These are phyloP conservation scores for Sedum album DNA, from an alignment of 164 flowering plant genomes.

Conservation along the genomic window DNA sequence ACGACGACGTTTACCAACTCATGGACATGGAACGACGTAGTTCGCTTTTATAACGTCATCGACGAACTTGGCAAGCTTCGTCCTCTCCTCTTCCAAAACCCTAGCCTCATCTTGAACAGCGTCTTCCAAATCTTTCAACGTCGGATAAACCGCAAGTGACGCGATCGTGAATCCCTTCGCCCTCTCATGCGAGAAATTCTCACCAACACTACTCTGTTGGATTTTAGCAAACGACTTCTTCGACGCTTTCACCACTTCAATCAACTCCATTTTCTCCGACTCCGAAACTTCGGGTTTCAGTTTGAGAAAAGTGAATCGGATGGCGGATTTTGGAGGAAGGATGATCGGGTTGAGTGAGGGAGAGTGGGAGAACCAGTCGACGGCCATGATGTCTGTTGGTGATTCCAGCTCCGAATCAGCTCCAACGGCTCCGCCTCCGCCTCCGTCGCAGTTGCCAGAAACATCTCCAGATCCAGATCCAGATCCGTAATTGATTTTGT, in stretches of 20 bases:
- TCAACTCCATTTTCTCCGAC: slow-evolving; percentile 27
- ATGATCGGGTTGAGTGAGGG: slow-evolving; percentile 13
- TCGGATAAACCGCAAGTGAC: slow-evolving; percentile 36
- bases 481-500: too few species aligned
- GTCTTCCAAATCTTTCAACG: slow-evolving; percentile 35
- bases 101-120: slow-evolving; percentile 26
- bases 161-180: slow-evolving; percentile 61
- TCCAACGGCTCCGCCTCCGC: too few species aligned
- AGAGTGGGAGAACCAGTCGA: slow-evolving; percentile 48
- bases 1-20: not conserved
- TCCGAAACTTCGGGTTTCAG: slow-evolving; percentile 34
- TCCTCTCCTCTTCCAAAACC: slow-evolving; percentile 30
- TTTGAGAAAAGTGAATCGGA: slow-evolving; percentile 44
- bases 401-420: too few species aligned
- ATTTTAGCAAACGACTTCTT: slow-evolving; percentile 24
- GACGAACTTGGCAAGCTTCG: slow-evolving; percentile 35
- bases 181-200: slow-evolving; percentile 59
- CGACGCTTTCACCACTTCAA: slow-evolving; percentile 31
- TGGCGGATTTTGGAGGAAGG: slow-evolving; percentile 30
- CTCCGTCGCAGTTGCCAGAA: too few species aligned
- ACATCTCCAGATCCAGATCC: too few species aligned
- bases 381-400: slow-evolving; percentile 55
- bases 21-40: slow-evolving; percentile 20
- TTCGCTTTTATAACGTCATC: slow-evolving; percentile 48
- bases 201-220: slow-evolving; percentile 42